Evolutionary conservation across 768 basidiomycete species (phyloP).

Genomic region (Suillus weaverae): DNA sequence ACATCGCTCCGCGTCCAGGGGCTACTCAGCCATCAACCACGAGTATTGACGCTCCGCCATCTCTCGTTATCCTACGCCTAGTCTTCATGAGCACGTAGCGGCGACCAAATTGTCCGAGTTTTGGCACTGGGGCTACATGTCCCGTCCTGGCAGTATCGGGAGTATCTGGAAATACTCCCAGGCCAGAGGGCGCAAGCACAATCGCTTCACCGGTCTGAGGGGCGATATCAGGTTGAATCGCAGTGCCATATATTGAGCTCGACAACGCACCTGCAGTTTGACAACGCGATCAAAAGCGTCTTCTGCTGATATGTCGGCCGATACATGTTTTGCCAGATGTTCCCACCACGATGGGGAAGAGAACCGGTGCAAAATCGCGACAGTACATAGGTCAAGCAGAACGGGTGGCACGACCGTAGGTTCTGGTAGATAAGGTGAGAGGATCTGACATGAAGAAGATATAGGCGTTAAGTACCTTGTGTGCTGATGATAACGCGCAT

Average conservation of each 20-base stretch:
- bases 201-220: slow-evolving; percentile 70
- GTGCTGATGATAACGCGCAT: slow-evolving; percentile 77
- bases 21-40: slow-evolving; percentile 23
- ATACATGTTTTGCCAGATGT: slow-evolving; percentile 65
- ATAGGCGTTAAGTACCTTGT: slow-evolving; percentile 47
- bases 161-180: slow-evolving; percentile 41
- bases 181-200: slow-evolving; percentile 63
- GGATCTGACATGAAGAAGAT: not conserved
- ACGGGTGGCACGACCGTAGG: slow-evolving; percentile 72
- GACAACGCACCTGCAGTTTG: slow-evolving; percentile 54
- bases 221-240: not conserved
- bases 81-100: slow-evolving; percentile 62
- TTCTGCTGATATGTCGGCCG: slow-evolving; percentile 55
- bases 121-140: slow-evolving; percentile 20
- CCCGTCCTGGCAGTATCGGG: slow-evolving; percentile 11
- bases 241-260: slow-evolving; percentile 2
- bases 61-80: slow-evolving; percentile 56
- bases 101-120: slow-evolving; percentile 53
- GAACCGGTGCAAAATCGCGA: slow-evolving; percentile 70
- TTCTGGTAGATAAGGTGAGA: slow-evolving; percentile 39
- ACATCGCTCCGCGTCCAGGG: not conserved
- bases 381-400: slow-evolving; percentile 63
- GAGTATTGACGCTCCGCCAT: slow-evolving; percentile 65
- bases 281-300: slow-evolving; percentile 71
- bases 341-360: slow-evolving; percentile 78